Percentiles rank a stretch among this genome's conserved stretches.
phyloP scores from a whole-genome alignment of 2,329 filamentous ascomycete genomes.

The Colletotrichum musicola region DNA sequence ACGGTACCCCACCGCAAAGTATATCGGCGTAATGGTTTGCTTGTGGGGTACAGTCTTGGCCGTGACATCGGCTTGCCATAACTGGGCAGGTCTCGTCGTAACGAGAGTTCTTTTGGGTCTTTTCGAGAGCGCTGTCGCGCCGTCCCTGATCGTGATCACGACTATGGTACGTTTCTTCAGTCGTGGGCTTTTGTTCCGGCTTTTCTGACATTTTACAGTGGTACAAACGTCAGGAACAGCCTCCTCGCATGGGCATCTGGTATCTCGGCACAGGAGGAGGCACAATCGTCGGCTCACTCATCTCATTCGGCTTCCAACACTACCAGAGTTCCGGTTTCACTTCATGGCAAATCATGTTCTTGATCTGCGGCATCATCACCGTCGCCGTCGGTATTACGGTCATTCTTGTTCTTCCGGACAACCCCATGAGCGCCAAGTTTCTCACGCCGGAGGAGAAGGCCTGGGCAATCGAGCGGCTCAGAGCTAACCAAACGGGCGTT shows the following conservation, averaged over 20 bases:
- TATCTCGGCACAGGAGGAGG: conserved; percentile 72
- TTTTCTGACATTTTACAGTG: conserved; percentile 43
- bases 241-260: conserved; percentile 73
- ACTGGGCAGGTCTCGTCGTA: conserved; percentile 40
- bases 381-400: conserved; percentile 68
- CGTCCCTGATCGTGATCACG: conserved; percentile 60
- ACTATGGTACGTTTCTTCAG: conserved; percentile 46
- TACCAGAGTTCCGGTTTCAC: conserved; percentile 51
- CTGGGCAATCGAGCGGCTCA: conserved; percentile 78
- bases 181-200: too few species aligned
- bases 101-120: conserved; percentile 42
- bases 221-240: conserved; percentile 68
- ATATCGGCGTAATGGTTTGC: conserved; percentile 47
- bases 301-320: conserved; percentile 70
- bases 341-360: conserved; percentile 66
- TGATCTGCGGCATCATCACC: conserved; percentile 73
- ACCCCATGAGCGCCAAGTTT: conserved; percentile 64
- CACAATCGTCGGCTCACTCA: conserved; percentile 66
- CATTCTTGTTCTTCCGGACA: conserved; percentile 69
- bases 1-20: conserved; percentile 43
- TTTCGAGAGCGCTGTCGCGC: conserved; percentile 50
- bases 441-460: conserved; percentile 75
- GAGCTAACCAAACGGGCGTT: conserved; percentile 82
- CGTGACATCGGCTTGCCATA: conserved; percentile 42
- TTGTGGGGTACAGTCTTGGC: conserved; percentile 59